phyloP scores from a whole-genome alignment of 345 rosid species.

The Aurinia saxatilis region DNA sequence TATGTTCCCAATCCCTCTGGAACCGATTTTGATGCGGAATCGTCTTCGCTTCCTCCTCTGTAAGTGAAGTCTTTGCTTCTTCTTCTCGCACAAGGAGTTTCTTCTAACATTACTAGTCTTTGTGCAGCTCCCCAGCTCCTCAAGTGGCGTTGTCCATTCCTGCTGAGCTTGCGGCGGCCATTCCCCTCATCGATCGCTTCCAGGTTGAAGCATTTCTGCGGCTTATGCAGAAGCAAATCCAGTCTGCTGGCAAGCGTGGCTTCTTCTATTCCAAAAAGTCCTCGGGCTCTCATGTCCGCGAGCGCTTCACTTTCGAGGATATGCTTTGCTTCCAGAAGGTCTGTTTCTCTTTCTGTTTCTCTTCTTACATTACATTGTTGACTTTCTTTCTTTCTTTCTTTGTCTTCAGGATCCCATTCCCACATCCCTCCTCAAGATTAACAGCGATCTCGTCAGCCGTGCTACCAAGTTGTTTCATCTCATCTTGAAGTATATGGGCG shows the following conservation, averaged over 20 bases:
- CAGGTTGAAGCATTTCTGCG: constrained; percentile 94
- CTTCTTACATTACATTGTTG: not conserved
- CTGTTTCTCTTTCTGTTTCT: not conserved
- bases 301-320: constrained; percentile 87
- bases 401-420: constrained; percentile 81
- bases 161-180: constrained; percentile 85
- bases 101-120: not conserved
- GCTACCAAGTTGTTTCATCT: constrained; percentile 82
- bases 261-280: constrained; percentile 76
- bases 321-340: constrained; percentile 99
- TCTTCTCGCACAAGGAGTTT: no score
- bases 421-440: constrained; percentile 83
- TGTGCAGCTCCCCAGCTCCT: constrained; percentile 26
- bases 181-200: constrained; percentile 88
- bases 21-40: constrained; percentile 25
- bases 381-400: not conserved
- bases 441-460: constrained; percentile 69
- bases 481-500: constrained; percentile 84
- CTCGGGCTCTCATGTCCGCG: constrained; percentile 59
- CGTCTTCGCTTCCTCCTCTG: constrained; percentile 30
- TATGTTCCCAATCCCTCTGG: constrained; percentile 31
- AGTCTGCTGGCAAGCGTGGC: constrained; percentile 80
- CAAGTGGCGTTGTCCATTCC: constrained; percentile 56
- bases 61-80: constrained; percentile 13
- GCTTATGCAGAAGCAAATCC: constrained; percentile 94